These are phyloP conservation scores for Ascochyta pisi DNA, from an alignment of 2,329 filamentous ascomycete species.

Conservation along the genomic window DNA sequence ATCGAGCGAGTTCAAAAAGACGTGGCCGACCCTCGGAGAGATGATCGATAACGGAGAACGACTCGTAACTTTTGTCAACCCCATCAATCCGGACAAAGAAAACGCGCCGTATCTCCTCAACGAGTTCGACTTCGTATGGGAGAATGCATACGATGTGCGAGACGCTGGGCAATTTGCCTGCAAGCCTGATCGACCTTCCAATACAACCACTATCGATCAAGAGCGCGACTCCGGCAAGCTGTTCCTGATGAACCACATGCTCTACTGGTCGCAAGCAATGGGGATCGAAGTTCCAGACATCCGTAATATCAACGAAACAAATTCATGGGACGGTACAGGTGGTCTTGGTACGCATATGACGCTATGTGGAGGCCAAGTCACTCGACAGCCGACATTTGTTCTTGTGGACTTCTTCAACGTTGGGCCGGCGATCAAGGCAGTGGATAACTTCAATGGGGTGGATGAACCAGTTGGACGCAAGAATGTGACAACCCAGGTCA, in stretches of 20 bases:
- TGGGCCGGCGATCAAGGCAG: conserved; percentile 70
- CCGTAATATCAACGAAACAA: conserved; percentile 66
- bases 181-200: conserved; percentile 68
- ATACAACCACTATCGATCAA: conserved; percentile 50
- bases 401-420: conserved; percentile 81
- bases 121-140: conserved; percentile 71
- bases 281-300: conserved; percentile 44
- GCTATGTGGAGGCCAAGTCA: conserved; percentile 64
- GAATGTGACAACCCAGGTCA: conserved; percentile 23
- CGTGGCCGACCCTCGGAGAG: conserved; percentile 73
- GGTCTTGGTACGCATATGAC: conserved; percentile 49
- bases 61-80: conserved; percentile 72
- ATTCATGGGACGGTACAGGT: conserved; percentile 66
- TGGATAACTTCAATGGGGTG: conserved; percentile 70
- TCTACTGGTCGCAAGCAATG: conserved; percentile 62
- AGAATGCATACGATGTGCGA: conserved; percentile 71
- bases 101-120: conserved; percentile 64
- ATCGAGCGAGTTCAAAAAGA: conserved; percentile 54
- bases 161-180: conserved; percentile 71
- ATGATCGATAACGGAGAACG: conserved; percentile 70
- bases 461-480: conserved; percentile 54
- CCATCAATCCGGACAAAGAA: conserved; percentile 41
- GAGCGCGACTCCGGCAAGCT: conserved; percentile 64
- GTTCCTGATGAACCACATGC: conserved; percentile 79
- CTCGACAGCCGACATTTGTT: conserved; percentile 68